These are phyloP conservation scores for Neonectria ditissima DNA, from an alignment of 2,329 filamentous ascomycete species.

Conservation along the genomic window DNA sequence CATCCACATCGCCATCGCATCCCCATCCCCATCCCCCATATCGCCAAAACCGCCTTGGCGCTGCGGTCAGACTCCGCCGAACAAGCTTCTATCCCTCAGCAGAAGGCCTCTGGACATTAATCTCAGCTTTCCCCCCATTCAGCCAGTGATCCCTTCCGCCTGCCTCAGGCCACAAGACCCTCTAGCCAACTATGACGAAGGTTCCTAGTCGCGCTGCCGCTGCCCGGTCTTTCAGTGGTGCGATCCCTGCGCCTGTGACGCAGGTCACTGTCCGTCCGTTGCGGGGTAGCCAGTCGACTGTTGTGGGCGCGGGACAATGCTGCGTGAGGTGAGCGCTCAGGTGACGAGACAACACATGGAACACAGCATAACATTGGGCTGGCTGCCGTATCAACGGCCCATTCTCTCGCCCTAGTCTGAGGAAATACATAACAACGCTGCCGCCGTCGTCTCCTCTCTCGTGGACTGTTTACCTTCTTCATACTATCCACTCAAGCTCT, in stretches of 20 bases:
- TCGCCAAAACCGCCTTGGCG: constrained; percentile 38
- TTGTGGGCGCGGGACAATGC: constrained; percentile 28
- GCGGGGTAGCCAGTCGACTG: constrained; percentile 41
- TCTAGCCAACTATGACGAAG: background rate
- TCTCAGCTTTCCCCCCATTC: background rate
- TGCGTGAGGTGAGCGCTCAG: constrained; percentile 30
- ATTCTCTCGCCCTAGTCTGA: constrained; percentile 40
- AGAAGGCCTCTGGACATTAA: background rate
- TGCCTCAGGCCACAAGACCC: constrained; percentile 17
- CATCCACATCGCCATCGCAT: background rate
- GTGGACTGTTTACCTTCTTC: constrained; percentile 29
- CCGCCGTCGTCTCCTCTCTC: constrained; percentile 24
- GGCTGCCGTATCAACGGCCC: constrained; percentile 46
- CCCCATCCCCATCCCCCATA: constrained; percentile 7
- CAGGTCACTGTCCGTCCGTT: constrained; percentile 37
- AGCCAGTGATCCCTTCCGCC: background rate
- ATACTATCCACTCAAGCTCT: constrained; percentile 9
- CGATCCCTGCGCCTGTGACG: constrained; percentile 42
- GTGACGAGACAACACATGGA: constrained; percentile 37
- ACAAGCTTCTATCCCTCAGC: constrained; percentile 36
- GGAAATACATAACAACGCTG: constrained; percentile 41
- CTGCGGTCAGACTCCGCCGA: constrained; percentile 42
- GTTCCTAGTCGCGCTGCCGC: background rate
- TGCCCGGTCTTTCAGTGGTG: constrained; percentile 31
- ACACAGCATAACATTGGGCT: constrained; percentile 37